phyloP scores from a whole-genome alignment of 2,329 filamentous ascomycete species.

The Chrysoporthe deuterocubensis region DNA sequence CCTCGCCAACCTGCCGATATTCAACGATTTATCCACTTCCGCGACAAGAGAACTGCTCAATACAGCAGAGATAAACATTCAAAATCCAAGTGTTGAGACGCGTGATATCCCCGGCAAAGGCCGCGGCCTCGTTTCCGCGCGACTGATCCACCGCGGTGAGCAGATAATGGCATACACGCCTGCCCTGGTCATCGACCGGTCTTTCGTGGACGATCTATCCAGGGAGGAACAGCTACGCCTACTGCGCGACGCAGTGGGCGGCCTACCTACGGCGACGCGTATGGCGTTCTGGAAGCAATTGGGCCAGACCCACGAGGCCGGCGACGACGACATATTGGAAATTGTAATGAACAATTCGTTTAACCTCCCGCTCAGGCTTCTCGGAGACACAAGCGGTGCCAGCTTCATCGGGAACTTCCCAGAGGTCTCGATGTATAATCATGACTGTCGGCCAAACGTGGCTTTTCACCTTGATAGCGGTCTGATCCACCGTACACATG shows the following conservation, averaged over 20 bases:
- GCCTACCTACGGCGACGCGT: conserved; percentile 14
- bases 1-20: conserved; percentile 26
- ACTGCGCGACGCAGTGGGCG: conserved; percentile 18
- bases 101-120: conserved; percentile 22
- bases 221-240: conserved; percentile 21
- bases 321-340: conserved; percentile 24
- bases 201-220: conserved; percentile 22
- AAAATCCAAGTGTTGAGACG: conserved; percentile 7
- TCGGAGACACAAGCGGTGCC: conserved; percentile 18
- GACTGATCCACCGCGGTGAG: conserved; percentile 21
- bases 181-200: conserved; percentile 21
- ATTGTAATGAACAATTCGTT: conserved; percentile 30
- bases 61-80: conserved; percentile 14
- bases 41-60: background rate
- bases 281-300: conserved; percentile 23
- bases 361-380: conserved; percentile 21
- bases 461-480: conserved; percentile 40
- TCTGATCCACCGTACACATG: conserved; percentile 45
- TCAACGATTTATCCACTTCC: conserved; percentile 11
- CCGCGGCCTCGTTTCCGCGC: conserved; percentile 16
- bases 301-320: conserved; percentile 19
- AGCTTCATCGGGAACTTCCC: conserved; percentile 39
- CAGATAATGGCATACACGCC: conserved; percentile 27
- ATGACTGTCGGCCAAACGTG: conserved; percentile 48
- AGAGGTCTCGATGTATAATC: conserved; percentile 45